Conservation (phyloP, 2,329 filamentous ascomycete species). For the Drechmeria coniospora region DNA sequence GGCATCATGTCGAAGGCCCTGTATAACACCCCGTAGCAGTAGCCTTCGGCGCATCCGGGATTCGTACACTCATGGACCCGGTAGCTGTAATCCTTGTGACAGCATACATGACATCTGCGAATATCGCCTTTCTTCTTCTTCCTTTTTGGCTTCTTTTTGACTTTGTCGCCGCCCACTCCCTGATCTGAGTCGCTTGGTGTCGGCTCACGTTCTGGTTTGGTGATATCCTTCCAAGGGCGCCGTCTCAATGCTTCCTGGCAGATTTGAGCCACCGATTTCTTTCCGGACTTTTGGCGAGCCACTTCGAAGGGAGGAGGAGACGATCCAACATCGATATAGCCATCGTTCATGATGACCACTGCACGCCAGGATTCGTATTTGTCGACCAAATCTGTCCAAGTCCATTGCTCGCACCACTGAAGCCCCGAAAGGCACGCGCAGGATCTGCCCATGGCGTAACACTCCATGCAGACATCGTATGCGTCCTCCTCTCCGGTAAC, state of each 20-base stretch:
- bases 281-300: slow-evolving; percentile 49
- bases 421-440: slow-evolving; percentile 77
- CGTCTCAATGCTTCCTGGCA: slow-evolving; percentile 75
- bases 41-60: slow-evolving; percentile 53
- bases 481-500: slow-evolving; percentile 59
- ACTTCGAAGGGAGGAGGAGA: slow-evolving; percentile 58
- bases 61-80: slow-evolving; percentile 68
- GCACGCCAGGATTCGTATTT: slow-evolving; percentile 74
- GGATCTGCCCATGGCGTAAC: slow-evolving; percentile 91
- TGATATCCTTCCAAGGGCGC: slow-evolving; percentile 72
- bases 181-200: slow-evolving; percentile 34
- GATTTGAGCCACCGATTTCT: slow-evolving; percentile 78
- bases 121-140: slow-evolving; percentile 39
- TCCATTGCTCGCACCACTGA: slow-evolving; percentile 86
- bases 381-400: slow-evolving; percentile 60
- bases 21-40: slow-evolving; percentile 89
- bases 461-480: slow-evolving; percentile 97
- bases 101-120: slow-evolving; percentile 67
- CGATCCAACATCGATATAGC: slow-evolving; percentile 45
- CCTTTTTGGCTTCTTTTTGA: slow-evolving; percentile 44
- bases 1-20: slow-evolving; percentile 85
- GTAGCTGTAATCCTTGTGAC: slow-evolving; percentile 65
- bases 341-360: slow-evolving; percentile 60
- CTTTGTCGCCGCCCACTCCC: slow-evolving; percentile 44
- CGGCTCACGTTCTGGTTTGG: slow-evolving; percentile 37